These are phyloP conservation scores for Scorias spongiosa DNA, from an alignment of 2,329 filamentous ascomycete species.

Conservation along the genomic window DNA sequence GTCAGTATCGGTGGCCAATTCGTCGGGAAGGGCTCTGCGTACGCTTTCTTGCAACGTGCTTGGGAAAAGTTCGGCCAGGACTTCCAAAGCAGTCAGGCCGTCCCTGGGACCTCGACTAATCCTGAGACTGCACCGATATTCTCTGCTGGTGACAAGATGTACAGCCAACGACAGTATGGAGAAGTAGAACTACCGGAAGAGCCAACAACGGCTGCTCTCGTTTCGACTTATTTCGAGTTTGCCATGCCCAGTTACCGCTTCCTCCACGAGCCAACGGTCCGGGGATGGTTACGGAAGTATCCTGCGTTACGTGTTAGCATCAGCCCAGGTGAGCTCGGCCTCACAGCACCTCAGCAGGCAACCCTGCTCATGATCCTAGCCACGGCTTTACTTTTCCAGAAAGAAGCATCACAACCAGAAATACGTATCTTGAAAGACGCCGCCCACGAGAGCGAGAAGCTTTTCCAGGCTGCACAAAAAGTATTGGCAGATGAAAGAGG, in stretches of 20 bases:
- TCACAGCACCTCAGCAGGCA: slow-evolving; percentile 25
- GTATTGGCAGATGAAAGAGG: slow-evolving; percentile 13
- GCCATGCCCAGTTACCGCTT: slow-evolving; percentile 30
- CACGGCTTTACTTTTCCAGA: slow-evolving; percentile 23
- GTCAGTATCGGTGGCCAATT: neutral
- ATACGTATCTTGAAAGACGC: slow-evolving; percentile 7
- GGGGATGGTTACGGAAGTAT: slow-evolving; percentile 30
- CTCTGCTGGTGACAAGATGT: slow-evolving; percentile 33
- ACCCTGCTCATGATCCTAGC: slow-evolving; percentile 40
- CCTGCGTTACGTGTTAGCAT: slow-evolving; percentile 29
- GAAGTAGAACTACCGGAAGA: slow-evolving; percentile 26
- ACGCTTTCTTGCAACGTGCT: slow-evolving; percentile 31
- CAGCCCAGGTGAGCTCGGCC: slow-evolving; percentile 21
- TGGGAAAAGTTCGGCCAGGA: slow-evolving; percentile 34
- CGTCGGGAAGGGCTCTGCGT: neutral
- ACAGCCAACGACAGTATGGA: slow-evolving; percentile 29
- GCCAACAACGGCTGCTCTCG: slow-evolving; percentile 15
- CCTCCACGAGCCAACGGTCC: slow-evolving; percentile 28
- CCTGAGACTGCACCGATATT: slow-evolving; percentile 30
- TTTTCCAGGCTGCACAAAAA: slow-evolving; percentile 12
- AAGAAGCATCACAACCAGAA: slow-evolving; percentile 20
- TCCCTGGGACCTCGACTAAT: slow-evolving; percentile 14
- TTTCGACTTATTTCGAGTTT: slow-evolving; percentile 29
- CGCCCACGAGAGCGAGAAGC: slow-evolving; percentile 14
- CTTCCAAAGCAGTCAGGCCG: slow-evolving; percentile 8